Percentiles rank a stretch among this genome's conserved stretches.
These are phyloP conservation scores for Wickerhamomyces sydowiorum DNA, from an alignment of 805 yeast genomes.

Conservation along the genomic window DNA sequence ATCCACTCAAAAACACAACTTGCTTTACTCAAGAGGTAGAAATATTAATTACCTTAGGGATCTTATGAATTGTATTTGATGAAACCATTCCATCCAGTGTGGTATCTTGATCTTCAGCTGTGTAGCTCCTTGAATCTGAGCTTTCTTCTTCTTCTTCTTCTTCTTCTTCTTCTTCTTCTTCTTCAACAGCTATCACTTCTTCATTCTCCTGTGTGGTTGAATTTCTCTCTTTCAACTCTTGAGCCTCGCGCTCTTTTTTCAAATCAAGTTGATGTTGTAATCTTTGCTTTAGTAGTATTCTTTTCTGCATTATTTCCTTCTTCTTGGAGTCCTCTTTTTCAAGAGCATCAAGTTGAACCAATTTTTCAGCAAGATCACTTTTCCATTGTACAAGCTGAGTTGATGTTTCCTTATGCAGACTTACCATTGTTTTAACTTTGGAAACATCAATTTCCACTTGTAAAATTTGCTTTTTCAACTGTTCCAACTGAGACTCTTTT, in stretches of 20 bases:
- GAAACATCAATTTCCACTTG: not conserved
- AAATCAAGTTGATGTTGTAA: not conserved
- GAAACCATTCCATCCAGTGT: not conserved
- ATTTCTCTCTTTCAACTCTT: not conserved
- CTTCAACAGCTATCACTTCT: not conserved
- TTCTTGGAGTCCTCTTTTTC: constrained; percentile 6
- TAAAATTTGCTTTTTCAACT: not conserved
- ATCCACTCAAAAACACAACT: not conserved
- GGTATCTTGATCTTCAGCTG: not conserved
- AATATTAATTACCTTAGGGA: constrained; percentile 20
- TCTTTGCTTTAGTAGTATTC: not conserved
- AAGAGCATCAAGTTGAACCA: not conserved
- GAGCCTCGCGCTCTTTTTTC: not conserved
- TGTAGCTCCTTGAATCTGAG: not conserved
- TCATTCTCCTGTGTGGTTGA: not conserved
- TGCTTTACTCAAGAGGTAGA: not conserved
- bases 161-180: constrained; percentile 3
- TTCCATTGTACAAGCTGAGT: not conserved
- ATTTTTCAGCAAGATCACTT: not conserved
- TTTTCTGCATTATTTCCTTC: not conserved
- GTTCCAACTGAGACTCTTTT: not conserved
- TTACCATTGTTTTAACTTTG: not conserved
- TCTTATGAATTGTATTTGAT: constrained; percentile 16
- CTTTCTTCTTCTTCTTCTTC: constrained; percentile 6
- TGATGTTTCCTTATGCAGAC: not conserved